Conservation (phyloP, 495 filamentous ascomycete species). For the Barbatosphaeria neglecta region DNA sequence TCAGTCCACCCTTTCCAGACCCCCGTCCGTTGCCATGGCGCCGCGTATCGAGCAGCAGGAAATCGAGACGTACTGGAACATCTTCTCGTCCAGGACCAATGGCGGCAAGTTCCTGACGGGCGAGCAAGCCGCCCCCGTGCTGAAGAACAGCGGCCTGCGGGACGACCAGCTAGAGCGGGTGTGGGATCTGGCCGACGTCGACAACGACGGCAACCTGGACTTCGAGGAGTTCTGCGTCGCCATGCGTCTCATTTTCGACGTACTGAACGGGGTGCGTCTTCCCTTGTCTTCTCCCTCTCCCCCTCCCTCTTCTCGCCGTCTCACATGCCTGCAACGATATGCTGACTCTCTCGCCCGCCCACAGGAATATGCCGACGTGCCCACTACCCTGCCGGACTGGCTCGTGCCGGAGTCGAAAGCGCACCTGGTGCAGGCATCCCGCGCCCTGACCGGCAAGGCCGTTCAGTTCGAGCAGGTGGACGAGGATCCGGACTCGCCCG, state of each 20-base stretch:
- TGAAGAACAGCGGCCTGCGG: constrained; percentile 87
- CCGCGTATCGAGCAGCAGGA: constrained; percentile 89
- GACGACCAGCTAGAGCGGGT: constrained; percentile 94
- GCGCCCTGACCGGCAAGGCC: constrained; percentile 64
- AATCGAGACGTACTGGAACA: constrained; percentile 98
- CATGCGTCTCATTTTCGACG: constrained; percentile 92
- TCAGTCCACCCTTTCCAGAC: no score
- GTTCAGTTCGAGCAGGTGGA: constrained; percentile 70
- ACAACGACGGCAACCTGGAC: constrained; percentile 90
- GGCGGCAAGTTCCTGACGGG: constrained; percentile 79
- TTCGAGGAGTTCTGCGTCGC: constrained; percentile 99
- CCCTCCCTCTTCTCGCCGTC: neutral
- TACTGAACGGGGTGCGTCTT: constrained; percentile 71
- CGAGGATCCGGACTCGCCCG: constrained; percentile 64
- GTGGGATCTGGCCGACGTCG: constrained; percentile 95
- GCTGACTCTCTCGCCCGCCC: neutral
- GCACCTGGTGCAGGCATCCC: constrained; percentile 82
- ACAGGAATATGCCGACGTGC: constrained; percentile 82
- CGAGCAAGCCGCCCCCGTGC: constrained; percentile 81
- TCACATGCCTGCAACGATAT: neutral
- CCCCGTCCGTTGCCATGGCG: constrained; percentile 35
- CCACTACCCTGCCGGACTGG: constrained; percentile 77
- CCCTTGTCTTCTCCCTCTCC: neutral
- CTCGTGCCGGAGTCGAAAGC: constrained; percentile 93
- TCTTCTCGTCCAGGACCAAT: constrained; percentile 76